Conservation (phyloP, 2,329 filamentous ascomycete genomes). For the Alternaria gansuensis region DNA sequence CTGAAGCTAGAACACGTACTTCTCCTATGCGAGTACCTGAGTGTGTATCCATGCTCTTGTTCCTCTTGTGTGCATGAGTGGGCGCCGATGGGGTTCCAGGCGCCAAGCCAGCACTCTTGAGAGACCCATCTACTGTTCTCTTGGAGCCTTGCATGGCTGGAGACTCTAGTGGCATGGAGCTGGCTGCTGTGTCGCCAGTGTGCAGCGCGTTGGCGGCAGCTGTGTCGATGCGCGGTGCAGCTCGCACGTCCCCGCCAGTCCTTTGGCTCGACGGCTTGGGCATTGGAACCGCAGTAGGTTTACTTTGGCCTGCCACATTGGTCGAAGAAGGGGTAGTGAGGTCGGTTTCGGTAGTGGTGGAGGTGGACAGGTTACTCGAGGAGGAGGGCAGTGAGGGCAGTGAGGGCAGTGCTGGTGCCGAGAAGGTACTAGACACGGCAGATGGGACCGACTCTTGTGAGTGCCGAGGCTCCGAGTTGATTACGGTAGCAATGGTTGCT, state of each 20-base stretch:
- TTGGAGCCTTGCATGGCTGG: slow-evolving; percentile 66
- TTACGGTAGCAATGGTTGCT: slow-evolving; percentile 20
- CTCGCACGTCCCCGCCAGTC: slow-evolving; percentile 52
- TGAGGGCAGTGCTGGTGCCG: slow-evolving; percentile 44
- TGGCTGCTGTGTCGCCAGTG: slow-evolving; percentile 47
- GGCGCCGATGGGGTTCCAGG: slow-evolving; percentile 24
- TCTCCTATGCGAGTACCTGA: slow-evolving; percentile 76
- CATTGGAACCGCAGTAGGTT: slow-evolving; percentile 45
- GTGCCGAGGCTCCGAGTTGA: slow-evolving; percentile 29
- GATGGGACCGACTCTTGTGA: slow-evolving; percentile 51
- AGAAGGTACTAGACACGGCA: slow-evolving; percentile 46
- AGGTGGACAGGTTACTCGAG: slow-evolving; percentile 48
- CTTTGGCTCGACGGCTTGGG: slow-evolving; percentile 60
- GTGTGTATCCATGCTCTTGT: slow-evolving; percentile 72
- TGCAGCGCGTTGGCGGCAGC: slow-evolving; percentile 37
- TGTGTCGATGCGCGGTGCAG: slow-evolving; percentile 37
- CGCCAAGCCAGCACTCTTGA: slow-evolving; percentile 59
- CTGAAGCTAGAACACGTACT: slow-evolving; percentile 60
- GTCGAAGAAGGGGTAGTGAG: slow-evolving; percentile 37
- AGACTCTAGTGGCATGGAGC: slow-evolving; percentile 55
- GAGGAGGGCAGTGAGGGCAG: slow-evolving; percentile 45
- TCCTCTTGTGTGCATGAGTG: slow-evolving; percentile 69
- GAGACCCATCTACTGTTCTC: slow-evolving; percentile 76
- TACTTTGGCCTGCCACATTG: slow-evolving; percentile 54
- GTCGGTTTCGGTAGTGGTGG: slow-evolving; percentile 22